Percentiles rank a stretch among this genome's conserved stretches.
Evolutionary conservation across 305 asterid genomes (phyloP).

Genomic region (Fraxinus latifolia): DNA sequence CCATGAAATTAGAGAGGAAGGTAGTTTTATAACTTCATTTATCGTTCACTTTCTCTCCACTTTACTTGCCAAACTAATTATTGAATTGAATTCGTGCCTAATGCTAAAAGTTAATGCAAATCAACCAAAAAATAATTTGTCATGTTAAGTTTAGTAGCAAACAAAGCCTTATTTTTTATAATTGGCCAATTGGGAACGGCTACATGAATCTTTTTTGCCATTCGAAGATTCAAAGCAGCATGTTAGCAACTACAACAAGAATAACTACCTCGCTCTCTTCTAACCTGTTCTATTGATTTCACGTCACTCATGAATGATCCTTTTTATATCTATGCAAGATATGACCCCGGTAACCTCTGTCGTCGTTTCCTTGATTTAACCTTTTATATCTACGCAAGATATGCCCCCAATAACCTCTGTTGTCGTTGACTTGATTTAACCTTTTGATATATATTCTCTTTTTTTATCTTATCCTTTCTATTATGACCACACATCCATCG

Average conservation of each 20-base stretch:
- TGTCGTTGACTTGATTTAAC: neutral
- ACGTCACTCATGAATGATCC: neutral
- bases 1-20: slow-evolving; percentile 45
- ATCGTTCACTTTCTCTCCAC: neutral
- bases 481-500: neutral
- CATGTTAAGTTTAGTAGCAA: neutral
- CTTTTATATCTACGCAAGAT: neutral
- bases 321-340: neutral
- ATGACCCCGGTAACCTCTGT: neutral
- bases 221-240: neutral
- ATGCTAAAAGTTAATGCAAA: neutral
- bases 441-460: neutral
- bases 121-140: neutral
- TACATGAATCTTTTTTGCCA: neutral
- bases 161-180: neutral
- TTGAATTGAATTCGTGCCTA: neutral
- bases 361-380: neutral
- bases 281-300: neutral
- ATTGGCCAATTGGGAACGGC: neutral
- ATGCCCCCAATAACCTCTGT: neutral
- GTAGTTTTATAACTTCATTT: slow-evolving; percentile 30
- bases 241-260: neutral
- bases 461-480: neutral
- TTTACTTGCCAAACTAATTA: slow-evolving; percentile 1
- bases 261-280: neutral